Evolutionary conservation across 257 asterid species (phyloP), one percentile per base, ranked within the genome.

Genomic region (Solanum pimpinellifolium): DNA sequence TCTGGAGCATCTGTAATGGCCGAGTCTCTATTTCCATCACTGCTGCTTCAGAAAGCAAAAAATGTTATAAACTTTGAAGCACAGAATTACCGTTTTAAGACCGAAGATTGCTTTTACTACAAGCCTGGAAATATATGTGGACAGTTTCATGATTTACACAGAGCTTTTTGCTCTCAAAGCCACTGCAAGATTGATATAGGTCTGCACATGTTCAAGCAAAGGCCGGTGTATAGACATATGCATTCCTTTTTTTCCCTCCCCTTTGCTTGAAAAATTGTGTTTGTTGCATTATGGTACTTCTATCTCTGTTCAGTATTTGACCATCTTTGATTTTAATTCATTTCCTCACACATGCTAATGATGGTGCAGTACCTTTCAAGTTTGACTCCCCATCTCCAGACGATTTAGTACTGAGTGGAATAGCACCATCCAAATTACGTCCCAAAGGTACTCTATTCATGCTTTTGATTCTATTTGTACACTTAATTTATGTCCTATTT

Each of bases 1-100:
- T 93, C 90, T 94, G 96, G 94, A 94, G 96, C 92, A 91, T 97
- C 98, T 88, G 88, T 90, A 89, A 92, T 97, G 98, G 97, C 98
- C 92, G 90, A 93, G 95, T 94, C 98, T 92, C 96, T 94, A 91
- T 94, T 97, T 94, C 96, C 98, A 93, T 92, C 97, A 90, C 85
- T 91, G 91, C 97, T 91, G 88, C 94, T 90, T 81, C 92, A 83
- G 87, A 83, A 88, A 84, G 91, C 95, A 88, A 81, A 94, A 93
- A 92, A 90, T 88, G 89, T 91, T 91, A 73, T 91, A 89, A 87
- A 73, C 88, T 86, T 89, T 93, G 93, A 89, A 87, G 93, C 90
- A 86, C 92, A 88, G 93, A 90, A 88, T 86, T 93, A 90, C 90
- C 91, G 84, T 92, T 87, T 87, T 87, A 83, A 93, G 93, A 88